Base-by-base conservation (phyloP, 257 asterid genomes). In the Scutellaria barbata region DNA sequence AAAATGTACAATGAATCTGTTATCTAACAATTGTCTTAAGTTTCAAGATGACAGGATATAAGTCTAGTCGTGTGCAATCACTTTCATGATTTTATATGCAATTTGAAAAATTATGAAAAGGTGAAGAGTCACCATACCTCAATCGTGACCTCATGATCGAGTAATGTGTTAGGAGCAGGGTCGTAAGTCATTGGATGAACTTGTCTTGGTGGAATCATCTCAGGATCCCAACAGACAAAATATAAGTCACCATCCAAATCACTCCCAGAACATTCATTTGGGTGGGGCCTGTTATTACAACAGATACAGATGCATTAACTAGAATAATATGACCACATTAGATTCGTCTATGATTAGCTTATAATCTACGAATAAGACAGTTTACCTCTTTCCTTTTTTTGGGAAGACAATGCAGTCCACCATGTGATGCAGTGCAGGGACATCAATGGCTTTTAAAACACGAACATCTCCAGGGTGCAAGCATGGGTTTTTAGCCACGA, bases 401-500 rank as follows among this genome's bases (percentile, higher is more conserved):
- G 98, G 98, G 78, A 93, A 94, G 74, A 94, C 96, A 14, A 91
- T 84, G 39, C 99, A 91, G 70, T 94, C 97, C 72, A 94, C 95
- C 99, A 94, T 87, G 83, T 89, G 99, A 69, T 66, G 81, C 80
- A 94, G 75, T 8, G 43, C 77, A 0, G 81, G 87, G 73, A 84
- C 87, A 51, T 94, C 63, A 48, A 94, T 74, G 43, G 96, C 97
- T 63, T 22, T 51, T 11, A 94, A 65, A 55, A 91, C 84, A 73
- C 99, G 99, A 46, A 94, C 84, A 74, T 94, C 97, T 25, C 99
- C 99, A 1, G 99, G 99, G 70, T 94, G 97, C 82, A 94, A 78
- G 74, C 99, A 94, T 4, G 99, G 99, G 72, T 91, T 94, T 71
- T 91, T 94, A 5, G 99, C 96, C 85, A 94, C 99, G 3, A 66